Evolutionary conservation across 352 stramenopile genomes (phyloP), one percentile per base, ranked within the genome.

Genomic region (Globisporangium okanoganense): DNA sequence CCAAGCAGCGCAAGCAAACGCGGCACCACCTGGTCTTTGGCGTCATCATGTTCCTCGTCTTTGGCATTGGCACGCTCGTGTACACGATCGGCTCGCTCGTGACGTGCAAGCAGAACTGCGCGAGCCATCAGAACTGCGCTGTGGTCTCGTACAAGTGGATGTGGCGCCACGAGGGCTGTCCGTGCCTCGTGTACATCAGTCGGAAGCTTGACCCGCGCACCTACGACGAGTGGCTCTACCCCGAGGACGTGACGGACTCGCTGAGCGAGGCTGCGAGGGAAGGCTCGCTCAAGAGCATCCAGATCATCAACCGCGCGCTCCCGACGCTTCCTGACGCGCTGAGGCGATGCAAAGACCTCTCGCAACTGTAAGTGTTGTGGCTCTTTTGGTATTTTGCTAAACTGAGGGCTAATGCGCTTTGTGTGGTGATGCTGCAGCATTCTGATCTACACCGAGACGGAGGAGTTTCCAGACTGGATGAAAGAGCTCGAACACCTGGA

Each of bases 261-360:
- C 36, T 70, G 1, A 27, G 9, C 33, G n/a, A 49, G 51, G 51
- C 56, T 0, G 58, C 64, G 47, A 38, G 16, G 14, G 25, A n/a
- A 8, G 64, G 64, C 16, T 18, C 50, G 5, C 59, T 70, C 4
- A 55, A 47, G 38, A 55, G 24, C 18, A 55, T 70, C 8, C 54
- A 67, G n/a, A 67, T 70, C 41, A 38, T 63, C 25, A 70, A 70
- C 22, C 51, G 58, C 20, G 64, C 43, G n/a, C 47, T 70, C 3
- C 51, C 64, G 45, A 64, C 51, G 8, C 36, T 70, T 13, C 64
- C 64, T 0, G 51, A 51, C 5, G 47, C 38, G 20, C 27, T 70
- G 2, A 24, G 40, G 3, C 25, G 25, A 13, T 67, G 58, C 64
- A 70, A 50, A 18, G 1, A 14, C 10, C 50, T 70, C 12, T n/a